Evolutionary conservation across 2,329 filamentous ascomycete genomes (phyloP), one percentile per base, ranked within the genome.

Genomic region (Ceratocystis destructans): DNA sequence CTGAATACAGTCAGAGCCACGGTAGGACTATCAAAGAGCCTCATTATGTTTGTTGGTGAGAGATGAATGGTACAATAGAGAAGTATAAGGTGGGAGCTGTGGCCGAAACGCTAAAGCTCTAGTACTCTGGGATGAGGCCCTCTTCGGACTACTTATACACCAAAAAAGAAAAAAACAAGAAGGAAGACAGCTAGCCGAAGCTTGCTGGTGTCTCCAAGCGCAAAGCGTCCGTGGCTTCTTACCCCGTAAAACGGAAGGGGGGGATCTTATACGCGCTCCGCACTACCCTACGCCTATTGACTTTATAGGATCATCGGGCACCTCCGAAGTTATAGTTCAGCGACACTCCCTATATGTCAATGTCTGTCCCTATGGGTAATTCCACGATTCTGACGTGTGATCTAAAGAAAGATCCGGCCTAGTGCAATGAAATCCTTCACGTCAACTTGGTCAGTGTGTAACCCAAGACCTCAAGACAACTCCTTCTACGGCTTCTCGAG

Each of bases 381-480:
- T 7, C 53, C 28, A 17, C 22, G 7, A 57, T 10, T 15, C 10
- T 57, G 53, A 31, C 53, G 22, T 57, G 20, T 33, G 25, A 17
- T 17, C 66, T 6, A 31, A 57, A 33, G n/a, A 57, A 59, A 33
- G 53, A 28, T 6, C 20, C 15, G 31, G 4, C n/a, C 20, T 57
- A 59, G 28, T 37, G 25, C 53, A 59, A 59, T 25, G n/a, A 37
- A 59, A 59, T 59, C 53, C 53, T 20, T 59, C 53, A 33, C 6
- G 53, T 31, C n/a, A 22, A 22, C 53, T 17, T 59, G 53, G 53
- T 59, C 53, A 17, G 53, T 59, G 53, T 59, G 53, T 59, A 59
- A 59, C 53, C 7, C 53, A 31, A 59, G 8, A 50, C 8, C 6
- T 10, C n/a, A 20, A 10, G 17, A 10, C n/a, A 20, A 5, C n/a